Evolutionary conservation across 192 early-diverging fungal species (phyloP).

Genomic region (Coemansia sp.): DNA sequence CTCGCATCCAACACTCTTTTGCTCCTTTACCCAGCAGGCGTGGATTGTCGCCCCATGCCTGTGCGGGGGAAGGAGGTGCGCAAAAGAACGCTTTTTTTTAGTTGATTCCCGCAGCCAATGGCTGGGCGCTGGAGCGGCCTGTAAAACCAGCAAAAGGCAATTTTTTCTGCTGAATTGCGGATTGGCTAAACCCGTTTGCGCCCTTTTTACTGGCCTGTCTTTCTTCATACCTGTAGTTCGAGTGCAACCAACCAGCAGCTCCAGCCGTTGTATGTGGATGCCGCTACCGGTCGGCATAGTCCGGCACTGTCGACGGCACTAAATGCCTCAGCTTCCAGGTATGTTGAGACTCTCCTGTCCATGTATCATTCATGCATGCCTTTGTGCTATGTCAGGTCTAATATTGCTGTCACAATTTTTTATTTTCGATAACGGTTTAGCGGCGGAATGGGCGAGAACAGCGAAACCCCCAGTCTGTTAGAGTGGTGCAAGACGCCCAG

Average conservation of each 20-base stretch:
- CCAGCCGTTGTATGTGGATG: background rate
- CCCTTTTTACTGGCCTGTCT: background rate
- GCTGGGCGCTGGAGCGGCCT: slow-evolving; percentile 3
- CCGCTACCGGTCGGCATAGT: background rate
- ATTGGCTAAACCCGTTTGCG: background rate
- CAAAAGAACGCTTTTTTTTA: background rate
- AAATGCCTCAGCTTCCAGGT: background rate
- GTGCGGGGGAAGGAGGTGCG: background rate
- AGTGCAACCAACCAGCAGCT: slow-evolving; percentile 6
- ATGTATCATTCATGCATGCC: background rate
- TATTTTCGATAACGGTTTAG: background rate
- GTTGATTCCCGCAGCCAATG: background rate
- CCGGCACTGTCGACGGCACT: background rate
- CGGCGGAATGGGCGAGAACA: background rate
- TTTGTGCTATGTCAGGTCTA: background rate
- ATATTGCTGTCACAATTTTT: background rate
- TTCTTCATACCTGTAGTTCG: slow-evolving; percentile 4
- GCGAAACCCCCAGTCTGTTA: slow-evolving; percentile 5
- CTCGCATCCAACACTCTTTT: background rate
- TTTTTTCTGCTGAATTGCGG: background rate
- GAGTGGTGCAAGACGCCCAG: slow-evolving; percentile 25
- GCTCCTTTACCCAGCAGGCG: no score
- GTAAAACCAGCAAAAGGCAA: background rate
- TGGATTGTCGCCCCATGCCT: background rate
- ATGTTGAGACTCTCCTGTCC: background rate